phyloP scores from a whole-genome alignment of 192 early-diverging fungal species.

The Neocallimastix lanati region DNA sequence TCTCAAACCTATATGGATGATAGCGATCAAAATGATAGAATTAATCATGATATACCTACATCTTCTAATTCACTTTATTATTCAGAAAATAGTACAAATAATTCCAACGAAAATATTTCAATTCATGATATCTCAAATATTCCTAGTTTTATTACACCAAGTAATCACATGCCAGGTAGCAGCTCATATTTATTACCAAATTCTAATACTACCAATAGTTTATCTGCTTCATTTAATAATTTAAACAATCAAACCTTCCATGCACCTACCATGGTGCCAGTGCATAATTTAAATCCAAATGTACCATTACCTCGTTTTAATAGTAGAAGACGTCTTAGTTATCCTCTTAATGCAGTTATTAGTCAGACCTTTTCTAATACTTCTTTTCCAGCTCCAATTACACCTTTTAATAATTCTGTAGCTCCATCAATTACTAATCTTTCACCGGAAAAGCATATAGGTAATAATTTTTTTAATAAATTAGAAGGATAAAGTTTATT shows the following conservation, averaged over 20 bases:
- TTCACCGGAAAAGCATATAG: neutral
- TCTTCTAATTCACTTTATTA: neutral
- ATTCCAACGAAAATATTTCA: neutral
- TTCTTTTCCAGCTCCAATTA: neutral
- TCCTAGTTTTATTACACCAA: neutral
- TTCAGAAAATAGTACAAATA: neutral
- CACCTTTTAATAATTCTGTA: neutral
- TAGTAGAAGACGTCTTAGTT: neutral
- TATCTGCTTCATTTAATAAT: neutral
- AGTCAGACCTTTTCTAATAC: neutral
- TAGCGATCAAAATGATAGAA: neutral
- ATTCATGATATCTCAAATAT: neutral
- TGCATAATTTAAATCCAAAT: neutral
- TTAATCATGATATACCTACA: neutral
- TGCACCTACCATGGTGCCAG: neutral
- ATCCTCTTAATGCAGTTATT: neutral
- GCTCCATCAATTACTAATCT: neutral
- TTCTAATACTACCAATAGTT: neutral
- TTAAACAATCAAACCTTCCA: neutral
- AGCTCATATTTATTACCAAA: neutral
- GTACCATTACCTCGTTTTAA: neutral
- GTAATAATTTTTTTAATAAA: too few relatives aligned
- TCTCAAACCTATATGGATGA: neutral
- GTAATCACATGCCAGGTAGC: neutral
- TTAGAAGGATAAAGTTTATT: too few relatives aligned